A percentile compares a stretch with the other conserved stretches of the same genome.
These are phyloP conservation scores for Fusarium sp. DNA, from an alignment of 2,329 filamentous ascomycete genomes.

Conservation along the genomic window DNA sequence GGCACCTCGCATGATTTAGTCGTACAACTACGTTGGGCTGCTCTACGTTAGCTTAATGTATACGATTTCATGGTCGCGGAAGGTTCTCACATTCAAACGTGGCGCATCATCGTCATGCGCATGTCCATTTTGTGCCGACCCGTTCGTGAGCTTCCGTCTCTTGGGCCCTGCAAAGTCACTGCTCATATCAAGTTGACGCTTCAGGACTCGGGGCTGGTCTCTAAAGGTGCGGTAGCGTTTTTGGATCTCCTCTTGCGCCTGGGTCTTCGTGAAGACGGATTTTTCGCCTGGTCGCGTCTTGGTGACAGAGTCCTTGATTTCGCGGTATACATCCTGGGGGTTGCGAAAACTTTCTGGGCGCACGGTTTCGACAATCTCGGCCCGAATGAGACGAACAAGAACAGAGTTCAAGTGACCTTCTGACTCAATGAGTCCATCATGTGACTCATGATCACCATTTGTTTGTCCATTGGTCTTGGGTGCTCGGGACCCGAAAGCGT, in stretches of 20 bases:
- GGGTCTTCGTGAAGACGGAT: conserved; percentile 68
- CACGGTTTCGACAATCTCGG: conserved; percentile 73
- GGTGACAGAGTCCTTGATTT: conserved; percentile 69
- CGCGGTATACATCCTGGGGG: conserved; percentile 65
- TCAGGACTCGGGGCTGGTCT: conserved; percentile 59
- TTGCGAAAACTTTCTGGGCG: conserved; percentile 64
- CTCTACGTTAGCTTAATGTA: conserved; percentile 41
- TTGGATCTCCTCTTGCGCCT: conserved; percentile 65
- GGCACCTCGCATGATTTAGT: conserved; percentile 84
- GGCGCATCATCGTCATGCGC: conserved; percentile 52
- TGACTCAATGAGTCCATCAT: conserved; percentile 53
- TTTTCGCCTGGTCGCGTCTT: conserved; percentile 55
- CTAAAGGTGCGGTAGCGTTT: conserved; percentile 62
- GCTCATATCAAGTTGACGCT: conserved; percentile 58
- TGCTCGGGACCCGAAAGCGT: conserved; percentile 61
- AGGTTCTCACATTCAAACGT: conserved; percentile 61
- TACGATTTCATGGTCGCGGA: background rate
- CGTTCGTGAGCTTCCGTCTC: conserved; percentile 63
- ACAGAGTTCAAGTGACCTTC: conserved; percentile 59
- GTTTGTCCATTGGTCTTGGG: conserved; percentile 48
- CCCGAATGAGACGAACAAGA: conserved; percentile 64
- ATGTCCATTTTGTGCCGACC: conserved; percentile 45
- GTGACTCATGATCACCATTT: conserved; percentile 47
- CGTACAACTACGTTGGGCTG: conserved; percentile 77
- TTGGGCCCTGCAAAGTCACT: conserved; percentile 55